These are phyloP conservation scores for Crucihimalaya himalaica DNA, from an alignment of 345 rosid species.

Conservation along the genomic window DNA sequence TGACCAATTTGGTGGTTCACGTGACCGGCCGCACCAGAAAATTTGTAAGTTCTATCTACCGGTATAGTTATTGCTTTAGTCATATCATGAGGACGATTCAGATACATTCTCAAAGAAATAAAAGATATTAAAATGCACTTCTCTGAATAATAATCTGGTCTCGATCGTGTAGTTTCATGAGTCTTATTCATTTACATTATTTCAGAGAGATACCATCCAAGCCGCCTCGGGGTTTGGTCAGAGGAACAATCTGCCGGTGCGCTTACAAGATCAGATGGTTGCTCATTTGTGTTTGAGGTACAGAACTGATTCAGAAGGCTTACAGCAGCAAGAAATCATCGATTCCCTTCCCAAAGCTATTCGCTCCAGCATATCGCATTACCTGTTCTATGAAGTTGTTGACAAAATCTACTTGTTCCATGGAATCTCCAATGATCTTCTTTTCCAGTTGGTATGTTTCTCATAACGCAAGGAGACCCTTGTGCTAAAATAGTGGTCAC, in stretches of 20 bases:
- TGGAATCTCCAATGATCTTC: constrained; percentile 87
- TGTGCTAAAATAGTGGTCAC: background rate
- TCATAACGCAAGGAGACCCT: background rate
- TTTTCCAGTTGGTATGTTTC: constrained; percentile 80
- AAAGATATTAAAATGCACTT: background rate
- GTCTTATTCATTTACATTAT: constrained; percentile 13
- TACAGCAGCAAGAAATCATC: constrained; percentile 87
- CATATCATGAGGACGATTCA: background rate
- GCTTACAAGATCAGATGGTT: constrained; percentile 90
- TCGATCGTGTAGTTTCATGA: background rate
- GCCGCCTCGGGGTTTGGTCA: constrained; percentile 77
- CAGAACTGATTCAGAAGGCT: constrained; percentile 85
- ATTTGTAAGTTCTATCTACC: constrained; percentile 61
- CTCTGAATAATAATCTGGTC: background rate
- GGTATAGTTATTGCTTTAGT: background rate
- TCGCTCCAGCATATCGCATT: constrained; percentile 72
- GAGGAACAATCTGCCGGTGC: constrained; percentile 72
- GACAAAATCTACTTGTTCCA: constrained; percentile 79
- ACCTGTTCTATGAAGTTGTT: constrained; percentile 74
- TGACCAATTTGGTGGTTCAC: constrained; percentile 88
- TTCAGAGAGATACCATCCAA: constrained; percentile 83
- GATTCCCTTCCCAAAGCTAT: constrained; percentile 90
- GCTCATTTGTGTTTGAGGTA: constrained; percentile 83
- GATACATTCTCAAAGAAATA: background rate
- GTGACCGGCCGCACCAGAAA: constrained; percentile 74